Evolutionary conservation across 345 rosid species (phyloP), one percentile per base, ranked within the genome.

Genomic region (Clausena lansium): DNA sequence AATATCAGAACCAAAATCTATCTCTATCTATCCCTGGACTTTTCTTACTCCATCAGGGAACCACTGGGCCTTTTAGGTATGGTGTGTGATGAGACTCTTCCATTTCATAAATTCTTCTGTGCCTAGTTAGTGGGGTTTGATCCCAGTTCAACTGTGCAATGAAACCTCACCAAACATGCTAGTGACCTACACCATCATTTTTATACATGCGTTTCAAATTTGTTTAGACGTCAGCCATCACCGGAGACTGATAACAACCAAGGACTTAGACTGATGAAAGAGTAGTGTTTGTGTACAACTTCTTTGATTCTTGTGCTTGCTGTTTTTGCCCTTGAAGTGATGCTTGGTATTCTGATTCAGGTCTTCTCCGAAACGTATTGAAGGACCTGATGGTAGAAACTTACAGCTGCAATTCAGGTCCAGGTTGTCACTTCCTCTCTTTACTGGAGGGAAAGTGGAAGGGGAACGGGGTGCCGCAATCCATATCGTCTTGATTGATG

Each of bases 391-490:
- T 87, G 98, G 98, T 52, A 83, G 93, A 84, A 94, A 86, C 74
- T 76, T 97, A 81, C 98, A 91, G 90, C 85, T 97, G 75, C 93
- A 87, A 11, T 93, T 97, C 85, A 87, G 88, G 85, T 87, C 97
- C 47, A 90, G 91, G 91, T 63, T 94, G 85, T 90, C 96, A 24
- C 98, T 93, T 75, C 98, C 98, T 76, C 91, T 94, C 76, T 97
- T 93, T 76, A 97, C 98, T 0, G 99, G 99, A 78, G 99, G 97
- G 33, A 97, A 91, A 83, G 95, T 94, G 7, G 99, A 97, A 85
- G 98, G 99, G 11, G 98, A 97, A 79, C 98, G 91, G 82, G 98
- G 98, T 77, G 91, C 91, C 78, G 91, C 98, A 17, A 91, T 97
- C 76, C 98, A 91, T 77, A 63, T 91, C 7, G 92, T 91, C 32